Evolutionary conservation across 2,329 filamentous ascomycete genomes (phyloP), one percentile per base, ranked within the genome.

Genomic region (Trichothecium roseum): DNA sequence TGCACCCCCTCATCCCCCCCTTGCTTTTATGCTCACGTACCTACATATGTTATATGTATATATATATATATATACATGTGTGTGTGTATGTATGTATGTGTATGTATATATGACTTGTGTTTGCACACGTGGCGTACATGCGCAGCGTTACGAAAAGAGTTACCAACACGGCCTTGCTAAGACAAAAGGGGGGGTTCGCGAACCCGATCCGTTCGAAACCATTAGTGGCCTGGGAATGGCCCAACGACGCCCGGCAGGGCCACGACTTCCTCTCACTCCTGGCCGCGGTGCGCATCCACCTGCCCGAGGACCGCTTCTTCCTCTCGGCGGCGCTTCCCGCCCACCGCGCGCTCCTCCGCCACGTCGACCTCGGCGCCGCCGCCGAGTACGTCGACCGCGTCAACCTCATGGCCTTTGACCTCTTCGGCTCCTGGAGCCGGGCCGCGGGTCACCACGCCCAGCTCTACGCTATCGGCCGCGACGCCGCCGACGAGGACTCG

Each of bases 211-310:
- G 26, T 29, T 28, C 12, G n/a, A 13, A 12, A 8, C 34, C 3
- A n/a, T 12, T 40, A 89, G 84, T 91, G 52, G 79, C 83, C 48
- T 91, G 84, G 84, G 78, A 86, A 52, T 82, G 85, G 46, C 84
- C 84, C 3, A 68, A 69, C 37, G 68, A 81, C 50, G 53, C 65
- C 2, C 64, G 75, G 36, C 74, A 88, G 56, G 83, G 82, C 17
- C 62, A 68, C 41, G 71, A 87, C 53, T 88, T 86, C 51, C 57
- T 87, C 30, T 66, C 72, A 14, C 68, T 91, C 18, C 67, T 89
- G 20, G 72, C 75, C 8, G 65, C 72, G 14, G 61, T 85, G 35
- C 78, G 84, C 39, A 60, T 74, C 38, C 69, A 77, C 37, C 66
- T 89, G n/a, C 78, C 80, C 12, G 66, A 76, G 22, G 77, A 81